Evolutionary conservation across 768 basidiomycete genomes (phyloP), one percentile per base, ranked within the genome.

Genomic region (Suillus fuscotomentosus): DNA sequence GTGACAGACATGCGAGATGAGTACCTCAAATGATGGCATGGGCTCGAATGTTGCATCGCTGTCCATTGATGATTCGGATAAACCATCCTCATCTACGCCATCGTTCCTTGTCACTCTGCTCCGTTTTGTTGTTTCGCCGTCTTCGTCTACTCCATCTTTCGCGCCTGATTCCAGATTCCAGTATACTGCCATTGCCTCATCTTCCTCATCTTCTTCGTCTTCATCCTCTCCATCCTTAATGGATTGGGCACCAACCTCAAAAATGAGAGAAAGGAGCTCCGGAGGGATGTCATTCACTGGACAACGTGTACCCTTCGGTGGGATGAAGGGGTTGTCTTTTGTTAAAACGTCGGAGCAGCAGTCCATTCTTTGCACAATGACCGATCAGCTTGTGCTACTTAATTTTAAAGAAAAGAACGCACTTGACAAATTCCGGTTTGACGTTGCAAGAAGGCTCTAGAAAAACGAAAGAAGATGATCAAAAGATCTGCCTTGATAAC

Each of bases 1-100:
- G 31, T 69, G 75, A 72, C 88, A 89, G 11, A 88, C 83, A 68
- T 88, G 88, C 20, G 87, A 88, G 15, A 82, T 85, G 67, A 86
- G 76, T 36, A 87, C 75, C 67, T 83, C 81, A 70, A 87, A 88
- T 2, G 78, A 63, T 41, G 73, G 75, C 53, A 43, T 51, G 34
- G 7, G 36, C 9, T 62, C 61, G 43, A 36, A 43, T 34, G 63
- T 61, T n/a, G 55, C 13, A 27, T 53, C 22, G 54, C 8, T 4
- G 3, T n/a, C 11, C 42, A 57, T 64, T 22, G 64, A 65, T 39
- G 64, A 64, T 34, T n/a, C 60, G 1, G 55, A 61, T 43, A 14
- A 39, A 45, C 39, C 63, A 3, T 48, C 60, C 3, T 65, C 67
- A 13, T 63, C 60, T 4, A 60, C 63, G 47, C 48, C 51, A 10